A percentile compares a stretch with the other conserved stretches of the same genome.
Conservation (phyloP, 2,329 filamentous ascomycete genomes). For the Didymella keratinophila region DNA sequence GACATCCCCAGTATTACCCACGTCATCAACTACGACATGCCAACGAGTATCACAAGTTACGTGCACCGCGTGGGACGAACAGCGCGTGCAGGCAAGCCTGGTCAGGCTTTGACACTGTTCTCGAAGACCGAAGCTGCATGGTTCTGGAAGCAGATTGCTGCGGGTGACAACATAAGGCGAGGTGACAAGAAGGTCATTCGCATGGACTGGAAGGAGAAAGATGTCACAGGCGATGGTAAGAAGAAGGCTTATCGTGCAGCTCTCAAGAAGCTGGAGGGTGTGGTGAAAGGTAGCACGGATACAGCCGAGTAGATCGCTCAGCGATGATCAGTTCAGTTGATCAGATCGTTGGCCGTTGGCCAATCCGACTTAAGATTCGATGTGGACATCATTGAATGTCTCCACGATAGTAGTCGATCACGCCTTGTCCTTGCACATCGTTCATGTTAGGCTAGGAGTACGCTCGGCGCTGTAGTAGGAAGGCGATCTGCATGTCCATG, state of each 20-base stretch:
- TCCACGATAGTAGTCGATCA: conserved; percentile 4
- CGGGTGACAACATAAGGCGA: conserved; percentile 60
- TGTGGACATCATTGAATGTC: background rate
- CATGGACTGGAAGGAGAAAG: conserved; percentile 52
- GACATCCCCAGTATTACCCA: conserved; percentile 81
- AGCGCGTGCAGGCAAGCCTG: conserved; percentile 77
- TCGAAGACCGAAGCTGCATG: conserved; percentile 83
- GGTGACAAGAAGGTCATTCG: conserved; percentile 55
- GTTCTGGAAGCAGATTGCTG: conserved; percentile 88
- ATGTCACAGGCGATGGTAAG: conserved; percentile 50
- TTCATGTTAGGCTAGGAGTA: conserved; percentile 3
- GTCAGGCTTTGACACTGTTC: conserved; percentile 86
- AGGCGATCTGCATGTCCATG: conserved; percentile 10
- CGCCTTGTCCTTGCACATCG: background rate
- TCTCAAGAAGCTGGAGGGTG: conserved; percentile 68
- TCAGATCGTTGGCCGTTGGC: conserved; percentile 14
- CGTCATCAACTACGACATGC: conserved; percentile 94
- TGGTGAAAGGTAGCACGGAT: conserved; percentile 56
- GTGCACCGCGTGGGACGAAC: conserved; percentile 93
- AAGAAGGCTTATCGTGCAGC: conserved; percentile 60
- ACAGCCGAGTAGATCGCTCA: conserved; percentile 18
- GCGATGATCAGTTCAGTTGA: conserved; percentile 9
- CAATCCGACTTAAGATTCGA: conserved; percentile 6
- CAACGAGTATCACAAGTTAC: conserved; percentile 80
- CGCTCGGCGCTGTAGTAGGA: background rate